Evolutionary conservation across 257 asterid species (phyloP).

Genomic region (Lycium ferocissimum): DNA sequence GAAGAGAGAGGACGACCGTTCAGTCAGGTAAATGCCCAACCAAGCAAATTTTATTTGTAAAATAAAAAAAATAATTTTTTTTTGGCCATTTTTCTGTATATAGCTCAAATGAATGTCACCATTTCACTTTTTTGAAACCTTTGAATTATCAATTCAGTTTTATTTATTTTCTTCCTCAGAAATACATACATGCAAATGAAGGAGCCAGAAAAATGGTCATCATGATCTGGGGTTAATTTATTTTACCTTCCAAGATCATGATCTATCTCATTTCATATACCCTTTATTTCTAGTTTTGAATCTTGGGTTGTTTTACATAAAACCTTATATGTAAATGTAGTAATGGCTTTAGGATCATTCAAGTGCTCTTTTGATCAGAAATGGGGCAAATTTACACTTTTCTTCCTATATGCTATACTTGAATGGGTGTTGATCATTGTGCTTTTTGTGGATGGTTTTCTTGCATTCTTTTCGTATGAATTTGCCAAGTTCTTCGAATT

Average conservation of each 20-base stretch:
- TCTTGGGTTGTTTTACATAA: not conserved
- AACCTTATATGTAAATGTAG: not conserved
- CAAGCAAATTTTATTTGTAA: conserved; percentile 2
- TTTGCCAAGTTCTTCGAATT: conserved; percentile 69
- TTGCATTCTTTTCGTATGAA: conserved; percentile 68
- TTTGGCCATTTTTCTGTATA: not conserved
- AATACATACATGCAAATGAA: conserved; percentile 22
- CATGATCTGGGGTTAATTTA: conserved; percentile 62
- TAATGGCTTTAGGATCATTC: conserved; percentile 34
- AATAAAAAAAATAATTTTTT: no score
- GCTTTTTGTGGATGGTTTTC: conserved; percentile 74
- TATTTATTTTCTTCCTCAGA: not conserved
- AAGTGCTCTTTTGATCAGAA: conserved; percentile 55
- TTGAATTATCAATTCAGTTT: not conserved
- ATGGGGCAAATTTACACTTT: conserved; percentile 62
- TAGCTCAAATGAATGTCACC: conserved; percentile 1
- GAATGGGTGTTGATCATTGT: conserved; percentile 80
- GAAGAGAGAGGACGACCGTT: conserved; percentile 45
- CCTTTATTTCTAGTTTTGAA: conserved; percentile 28
- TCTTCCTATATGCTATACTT: conserved; percentile 64
- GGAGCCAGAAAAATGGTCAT: conserved; percentile 41
- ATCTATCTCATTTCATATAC: conserved; percentile 48
- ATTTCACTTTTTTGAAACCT: conserved; percentile 24
- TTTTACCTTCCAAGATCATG: conserved; percentile 55
- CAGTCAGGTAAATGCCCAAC: conserved; percentile 49